phyloP scores from a whole-genome alignment of 2,329 filamentous ascomycete species.

The Microsporum ferrugineum region DNA sequence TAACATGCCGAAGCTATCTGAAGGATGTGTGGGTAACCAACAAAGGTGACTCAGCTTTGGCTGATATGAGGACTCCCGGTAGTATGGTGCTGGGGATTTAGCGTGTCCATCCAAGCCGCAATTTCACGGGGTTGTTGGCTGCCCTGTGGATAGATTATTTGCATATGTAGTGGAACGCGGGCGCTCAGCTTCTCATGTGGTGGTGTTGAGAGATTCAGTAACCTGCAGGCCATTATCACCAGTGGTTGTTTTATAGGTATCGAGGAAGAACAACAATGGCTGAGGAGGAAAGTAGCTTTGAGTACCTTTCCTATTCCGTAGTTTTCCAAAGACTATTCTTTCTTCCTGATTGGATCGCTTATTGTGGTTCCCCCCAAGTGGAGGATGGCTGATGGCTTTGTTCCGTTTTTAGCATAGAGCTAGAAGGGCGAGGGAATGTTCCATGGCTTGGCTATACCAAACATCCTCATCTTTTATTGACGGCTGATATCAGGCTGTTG shows the following conservation, averaged over 20 bases:
- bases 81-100: not conserved
- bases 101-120: not conserved
- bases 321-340: not conserved
- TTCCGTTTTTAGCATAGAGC: constrained; percentile 1
- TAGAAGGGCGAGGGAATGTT: not conserved
- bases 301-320: constrained; percentile 1
- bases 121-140: not conserved
- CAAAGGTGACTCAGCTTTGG: not conserved
- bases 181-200: not conserved
- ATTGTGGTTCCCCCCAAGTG: not conserved
- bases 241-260: not conserved
- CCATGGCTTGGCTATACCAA: not conserved
- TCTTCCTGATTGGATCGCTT: not conserved
- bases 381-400: not conserved
- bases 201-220: not conserved
- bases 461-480: not conserved
- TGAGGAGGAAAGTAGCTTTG: not conserved
- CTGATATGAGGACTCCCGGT: not conserved
- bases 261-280: not conserved
- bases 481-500: not conserved
- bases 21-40: constrained; percentile 1
- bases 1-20: not conserved
- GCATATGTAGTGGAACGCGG: constrained; percentile 1
- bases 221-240: no score
- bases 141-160: not conserved